Base-by-base conservation (phyloP, 331 rosid species). In the Rosa hybrid region DNA sequence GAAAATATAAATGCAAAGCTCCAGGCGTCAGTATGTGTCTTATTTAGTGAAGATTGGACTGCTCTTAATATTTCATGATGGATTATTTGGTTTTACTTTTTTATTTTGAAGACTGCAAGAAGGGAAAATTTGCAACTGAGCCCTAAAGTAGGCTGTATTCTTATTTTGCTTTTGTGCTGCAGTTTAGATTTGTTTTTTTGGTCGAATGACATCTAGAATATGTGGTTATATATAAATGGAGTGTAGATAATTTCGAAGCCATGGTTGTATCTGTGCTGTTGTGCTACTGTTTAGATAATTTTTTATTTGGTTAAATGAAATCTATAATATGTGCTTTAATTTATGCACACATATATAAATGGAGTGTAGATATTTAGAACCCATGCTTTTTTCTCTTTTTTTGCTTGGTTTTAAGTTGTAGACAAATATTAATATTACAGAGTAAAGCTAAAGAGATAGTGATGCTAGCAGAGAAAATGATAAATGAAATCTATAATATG, bases 391-490 rank as follows among this genome's bases (percentile, higher is more conserved):
- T 77, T 3, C n/a, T 78, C 57, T 64, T 75, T 54, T 14, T 48
- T 74, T 45, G 56, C 49, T 65, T 77, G 67, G 80, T 69, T 78
- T 23, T 85, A 72, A 70, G 18, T 46, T 71, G 70, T 79, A 80
- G 82, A 72, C 56, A 46, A 51, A 81, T 80, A 63, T 78, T 84
- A 77, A 80, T 72, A 85, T 80, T 87, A 71, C 96, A 96, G 99
- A 86, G 97, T 83, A 96, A 96, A 87, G 98, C 99, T 65, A 96
- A 93, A 86, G 99, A 96, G 87, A 96, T 96, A 98, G 98, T 93
- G 85, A 81, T 85, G 90, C 92, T 96, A 70, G 99, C 99, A 18
- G 99, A 96, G 84, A 96, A 27, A 27, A 27, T 27, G 30, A 27
- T 49, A 12, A 49, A 49, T 49, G 17, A 49, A 14, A 49, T 49